Base-by-base conservation (phyloP, 345 rosid species). In the Psidium guajava region DNA sequence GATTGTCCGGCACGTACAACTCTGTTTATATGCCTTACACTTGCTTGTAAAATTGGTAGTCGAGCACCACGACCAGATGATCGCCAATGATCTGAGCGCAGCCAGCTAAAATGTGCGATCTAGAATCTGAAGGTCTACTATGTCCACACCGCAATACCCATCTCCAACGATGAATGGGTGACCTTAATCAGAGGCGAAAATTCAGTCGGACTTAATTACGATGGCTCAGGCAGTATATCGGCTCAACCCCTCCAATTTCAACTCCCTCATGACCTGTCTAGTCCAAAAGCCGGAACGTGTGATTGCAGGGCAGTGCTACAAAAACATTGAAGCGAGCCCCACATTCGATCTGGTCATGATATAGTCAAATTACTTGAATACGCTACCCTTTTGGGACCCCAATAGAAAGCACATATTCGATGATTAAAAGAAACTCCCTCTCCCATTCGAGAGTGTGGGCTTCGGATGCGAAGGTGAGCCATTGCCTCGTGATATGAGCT, bases 381-480 rank as follows among this genome's bases (percentile, higher is more conserved):
- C 6, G n/a, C 49, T 90, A 11, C 93, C 92, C 51, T 92, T 85
- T 73, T 92, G 91, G 91, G 83, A 88, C 83, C 87, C 89, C 8
- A 85, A 86, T 1, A 57, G 87, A 84, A 84, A 24, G 5, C 85
- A 91, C 56, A 2, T 91, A 36, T 74, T 88, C 24, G 87, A 89
- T 27, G 92, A 88, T 2, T 92, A 93, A 50, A 90, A 64, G 84
- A 86, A 90, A 14, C 88, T 95, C 61, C 93, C 95, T 6, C 94
- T 95, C 85, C 94, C 95, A 0, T 94, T 95, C 16, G 89, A 91
- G 84, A 88, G 88, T n/a, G 91, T 93, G 49, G 95, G 93, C 11
- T 61, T 93, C 80, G 98, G 96, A 12, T 85, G 64, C 0, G 93
- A 94, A 64, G 94, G 95, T 53, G 49, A 89, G 88, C 97, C 95